Evolutionary conservation across 2,329 filamentous ascomycete genomes (phyloP), one percentile per base, ranked within the genome.

Genomic region (Aspergillus sp.): DNA sequence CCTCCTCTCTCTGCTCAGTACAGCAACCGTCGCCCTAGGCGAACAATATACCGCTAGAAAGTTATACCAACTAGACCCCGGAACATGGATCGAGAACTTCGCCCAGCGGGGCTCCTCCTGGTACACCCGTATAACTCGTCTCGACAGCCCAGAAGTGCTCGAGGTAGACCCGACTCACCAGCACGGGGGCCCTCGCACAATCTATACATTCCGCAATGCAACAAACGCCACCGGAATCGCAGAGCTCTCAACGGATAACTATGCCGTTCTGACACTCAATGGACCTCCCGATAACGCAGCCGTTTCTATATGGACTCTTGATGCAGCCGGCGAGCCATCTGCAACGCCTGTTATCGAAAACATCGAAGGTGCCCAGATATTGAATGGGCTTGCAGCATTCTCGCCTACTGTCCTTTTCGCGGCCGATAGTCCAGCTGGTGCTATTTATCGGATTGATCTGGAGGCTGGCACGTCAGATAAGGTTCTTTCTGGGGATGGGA

Each of bases 81-180:
- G 54, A 15, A 51, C 54, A 14, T 56, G 54, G 54, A 45, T 56
- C n/a, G 39, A 50, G 14, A 39, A 56, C n/a, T 44, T 56, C 25
- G 39, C 47, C 19, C 15, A 15, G 19, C 19, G n/a, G 17, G 47
- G 45, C 8, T 14, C n/a, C 17, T 50, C 54, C 6, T 50, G 39
- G 43, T 50, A 56, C 12, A 45, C 46, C 5, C 33, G 37, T 15
- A 12, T 56, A 4, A 45, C 46, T 4, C 46, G 31, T 6, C 25
- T 35, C 23, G 47, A 56, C 19, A 37, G 37, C 23, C 54, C 54
- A 14, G 17, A 31, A 2, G 46, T 56, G 12, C 46, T 45, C 15
- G 3, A 50, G n/a, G 54, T 56, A 17, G 54, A 56, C 17, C 33
- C 54, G 0, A 15, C 4, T 2, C 35, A 37, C 35, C 35, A 37